A percentile compares a stretch with the other conserved stretches of the same genome.
phyloP scores from a whole-genome alignment of 257 asterid genomes.

The Mitragyna speciosa region DNA sequence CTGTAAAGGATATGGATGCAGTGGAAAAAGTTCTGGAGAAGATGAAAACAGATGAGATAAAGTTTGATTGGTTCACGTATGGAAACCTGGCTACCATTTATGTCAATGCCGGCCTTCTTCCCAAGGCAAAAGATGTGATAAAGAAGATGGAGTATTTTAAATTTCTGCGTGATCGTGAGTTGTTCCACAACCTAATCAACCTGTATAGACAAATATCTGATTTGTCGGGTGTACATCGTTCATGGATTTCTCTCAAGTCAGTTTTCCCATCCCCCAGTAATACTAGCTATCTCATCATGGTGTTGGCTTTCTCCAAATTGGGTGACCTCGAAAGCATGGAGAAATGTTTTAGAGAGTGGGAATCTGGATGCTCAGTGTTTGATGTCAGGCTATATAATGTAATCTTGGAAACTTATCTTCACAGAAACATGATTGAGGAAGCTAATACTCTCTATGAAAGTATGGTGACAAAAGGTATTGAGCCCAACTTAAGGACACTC shows the following conservation, averaged over 20 bases:
- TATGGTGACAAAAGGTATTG: conserved; percentile 25
- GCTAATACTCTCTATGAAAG: conserved; percentile 51
- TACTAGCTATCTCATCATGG: conserved; percentile 30
- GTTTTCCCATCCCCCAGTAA: conserved; percentile 21
- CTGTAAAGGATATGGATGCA: conserved; percentile 44
- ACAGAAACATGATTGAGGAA: conserved; percentile 52
- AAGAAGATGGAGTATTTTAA: conserved; percentile 47
- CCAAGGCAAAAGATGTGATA: conserved; percentile 48
- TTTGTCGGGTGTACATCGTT: conserved; percentile 48
- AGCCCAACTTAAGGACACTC: conserved; percentile 49
- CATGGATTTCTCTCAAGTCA: conserved; percentile 29
- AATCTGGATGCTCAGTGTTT: conserved; percentile 30
- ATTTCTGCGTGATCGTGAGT: conserved; percentile 18
- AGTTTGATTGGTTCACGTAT: conserved; percentile 49
- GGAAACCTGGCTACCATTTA: conserved; percentile 63
- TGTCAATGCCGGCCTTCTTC: conserved; percentile 45
- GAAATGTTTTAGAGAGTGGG: conserved; percentile 62
- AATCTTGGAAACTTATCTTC: conserved; percentile 55
- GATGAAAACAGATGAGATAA: conserved; percentile 48
- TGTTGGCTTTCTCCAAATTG: conserved; percentile 33
- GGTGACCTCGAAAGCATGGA: conserved; percentile 54
- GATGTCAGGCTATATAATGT: conserved; percentile 66
- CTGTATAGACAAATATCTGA: conserved; percentile 53
- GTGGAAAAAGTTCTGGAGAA: conserved; percentile 56
- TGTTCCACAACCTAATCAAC: conserved; percentile 43